Evolutionary conservation across 306 rosid genomes (phyloP).

Genomic region (Parietaria judaica): DNA sequence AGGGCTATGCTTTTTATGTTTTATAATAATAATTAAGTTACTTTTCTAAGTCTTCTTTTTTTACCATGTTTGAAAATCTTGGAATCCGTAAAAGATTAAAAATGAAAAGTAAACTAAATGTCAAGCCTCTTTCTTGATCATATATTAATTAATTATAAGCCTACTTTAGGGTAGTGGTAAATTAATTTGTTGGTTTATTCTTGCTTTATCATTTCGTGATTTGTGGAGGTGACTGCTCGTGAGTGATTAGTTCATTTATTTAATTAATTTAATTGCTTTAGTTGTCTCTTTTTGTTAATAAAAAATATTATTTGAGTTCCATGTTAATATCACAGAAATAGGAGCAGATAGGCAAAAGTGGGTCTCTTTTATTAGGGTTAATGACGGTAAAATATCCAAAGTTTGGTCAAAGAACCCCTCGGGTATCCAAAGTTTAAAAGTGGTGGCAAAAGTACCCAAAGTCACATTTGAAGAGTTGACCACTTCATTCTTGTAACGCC

Average conservation of each 20-base stretch:
- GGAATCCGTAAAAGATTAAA: neutral
- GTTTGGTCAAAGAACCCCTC: no score
- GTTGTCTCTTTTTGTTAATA: neutral
- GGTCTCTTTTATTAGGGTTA: no score
- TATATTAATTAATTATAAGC: neutral
- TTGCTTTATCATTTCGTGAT: slow-evolving; percentile 17
- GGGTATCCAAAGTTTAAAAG: no score
- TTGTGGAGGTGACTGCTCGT: slow-evolving; percentile 14
- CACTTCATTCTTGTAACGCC: no score
- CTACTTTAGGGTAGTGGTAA: slow-evolving; percentile 2
- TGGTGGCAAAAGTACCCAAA: no score
- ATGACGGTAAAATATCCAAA: no score
- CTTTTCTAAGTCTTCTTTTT: neutral
- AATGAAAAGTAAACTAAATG: neutral
- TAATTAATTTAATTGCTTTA: neutral
- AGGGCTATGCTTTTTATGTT: slow-evolving; percentile 17
- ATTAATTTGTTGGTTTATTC: no score
- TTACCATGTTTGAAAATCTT: neutral
- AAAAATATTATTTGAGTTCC: neutral
- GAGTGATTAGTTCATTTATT: neutral
- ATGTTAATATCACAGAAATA: neutral
- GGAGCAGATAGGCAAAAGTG: neutral
- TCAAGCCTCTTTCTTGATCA: slow-evolving; percentile 9
- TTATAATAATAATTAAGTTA: neutral
- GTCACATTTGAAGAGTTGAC: no score